phyloP scores from a whole-genome alignment of 306 rosid genomes.

The Fragaria ananassa region DNA sequence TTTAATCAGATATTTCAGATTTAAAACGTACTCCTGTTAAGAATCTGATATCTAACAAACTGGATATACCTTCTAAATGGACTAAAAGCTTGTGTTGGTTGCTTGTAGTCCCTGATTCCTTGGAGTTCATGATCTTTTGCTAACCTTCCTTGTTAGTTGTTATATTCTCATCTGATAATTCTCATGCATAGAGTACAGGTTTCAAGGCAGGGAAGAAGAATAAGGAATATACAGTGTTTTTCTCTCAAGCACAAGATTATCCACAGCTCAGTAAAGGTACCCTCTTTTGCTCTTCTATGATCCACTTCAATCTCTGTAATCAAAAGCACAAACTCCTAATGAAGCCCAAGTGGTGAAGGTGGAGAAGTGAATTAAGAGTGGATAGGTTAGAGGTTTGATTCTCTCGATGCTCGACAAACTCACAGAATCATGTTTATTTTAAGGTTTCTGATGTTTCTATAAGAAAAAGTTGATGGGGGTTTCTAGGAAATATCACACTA shows the following conservation, averaged over 20 bases:
- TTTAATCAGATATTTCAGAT: too few relatives aligned
- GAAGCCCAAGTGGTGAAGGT: background rate
- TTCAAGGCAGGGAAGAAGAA: background rate
- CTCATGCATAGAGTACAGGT: constrained; percentile 5
- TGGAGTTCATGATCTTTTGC: background rate
- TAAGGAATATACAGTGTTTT: background rate
- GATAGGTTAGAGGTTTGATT: background rate
- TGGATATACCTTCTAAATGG: constrained; percentile 12
- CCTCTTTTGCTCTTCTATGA: background rate
- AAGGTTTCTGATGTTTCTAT: background rate
- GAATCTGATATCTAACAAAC: background rate
- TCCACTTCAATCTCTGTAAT: background rate
- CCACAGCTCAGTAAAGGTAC: constrained; percentile 8
- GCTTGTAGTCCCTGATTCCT: background rate
- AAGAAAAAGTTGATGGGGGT: background rate
- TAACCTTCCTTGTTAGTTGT: background rate
- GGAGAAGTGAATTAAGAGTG: background rate
- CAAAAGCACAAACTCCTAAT: background rate
- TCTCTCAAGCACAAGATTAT: background rate
- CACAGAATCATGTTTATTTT: background rate
- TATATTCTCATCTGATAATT: background rate
- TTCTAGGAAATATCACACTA: background rate
- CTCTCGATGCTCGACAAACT: background rate
- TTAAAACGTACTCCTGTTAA: background rate
- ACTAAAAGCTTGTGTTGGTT: background rate